Evolutionary conservation across 2,329 filamentous ascomycete genomes (phyloP).

Genomic region (Incumbomyces delicatus): DNA sequence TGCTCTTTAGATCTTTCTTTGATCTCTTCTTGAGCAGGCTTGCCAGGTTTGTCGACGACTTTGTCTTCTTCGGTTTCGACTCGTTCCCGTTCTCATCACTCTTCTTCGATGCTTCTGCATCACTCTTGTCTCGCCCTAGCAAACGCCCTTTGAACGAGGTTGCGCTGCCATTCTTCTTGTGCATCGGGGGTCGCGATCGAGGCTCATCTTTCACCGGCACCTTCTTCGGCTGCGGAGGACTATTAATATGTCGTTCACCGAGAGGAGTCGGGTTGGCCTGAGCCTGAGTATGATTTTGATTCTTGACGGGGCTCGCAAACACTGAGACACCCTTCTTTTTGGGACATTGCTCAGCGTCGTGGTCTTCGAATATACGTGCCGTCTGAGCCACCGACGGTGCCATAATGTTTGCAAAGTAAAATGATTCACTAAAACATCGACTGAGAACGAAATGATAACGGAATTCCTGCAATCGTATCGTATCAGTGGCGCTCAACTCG

Average conservation of each 20-base stretch:
- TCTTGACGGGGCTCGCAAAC: constrained; percentile 1
- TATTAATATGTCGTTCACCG: constrained; percentile 22
- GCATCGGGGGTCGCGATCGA: constrained; percentile 10
- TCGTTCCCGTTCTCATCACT: constrained; percentile 23
- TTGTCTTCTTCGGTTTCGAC: constrained; percentile 55
- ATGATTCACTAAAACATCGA: no score
- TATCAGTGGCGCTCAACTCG: not conserved
- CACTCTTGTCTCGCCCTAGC: constrained; percentile 29
- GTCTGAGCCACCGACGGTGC: constrained; percentile 15
- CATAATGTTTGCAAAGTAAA: constrained; percentile 9
- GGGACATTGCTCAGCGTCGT: constrained; percentile 13
- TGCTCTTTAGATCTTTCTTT: constrained; percentile 50
- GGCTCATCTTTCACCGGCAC: constrained; percentile 17
- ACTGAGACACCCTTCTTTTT: constrained; percentile 6
- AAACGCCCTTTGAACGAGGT: constrained; percentile 21
- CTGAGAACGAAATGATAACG: not conserved
- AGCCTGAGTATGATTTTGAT: not conserved
- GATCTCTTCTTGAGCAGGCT: constrained; percentile 68
- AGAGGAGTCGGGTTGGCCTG: constrained; percentile 13
- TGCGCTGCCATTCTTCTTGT: constrained; percentile 22
- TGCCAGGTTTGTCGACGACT: constrained; percentile 74
- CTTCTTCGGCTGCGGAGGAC: constrained; percentile 17
- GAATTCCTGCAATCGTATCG: not conserved
- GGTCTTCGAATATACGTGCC: constrained; percentile 21
- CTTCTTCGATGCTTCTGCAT: constrained; percentile 25